phyloP scores from a whole-genome alignment of 345 rosid genomes.

The Hibiscus syriacus region DNA sequence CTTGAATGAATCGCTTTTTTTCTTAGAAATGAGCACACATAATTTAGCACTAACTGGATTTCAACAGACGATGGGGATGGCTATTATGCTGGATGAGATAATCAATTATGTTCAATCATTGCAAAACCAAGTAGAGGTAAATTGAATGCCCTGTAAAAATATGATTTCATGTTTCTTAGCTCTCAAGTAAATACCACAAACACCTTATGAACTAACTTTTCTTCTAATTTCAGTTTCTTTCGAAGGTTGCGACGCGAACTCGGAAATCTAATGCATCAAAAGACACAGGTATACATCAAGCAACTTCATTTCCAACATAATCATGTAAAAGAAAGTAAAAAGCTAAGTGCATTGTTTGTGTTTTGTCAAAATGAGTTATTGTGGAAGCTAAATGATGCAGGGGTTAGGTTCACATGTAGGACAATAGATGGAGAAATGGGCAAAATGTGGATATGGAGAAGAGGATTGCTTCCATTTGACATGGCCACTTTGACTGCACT shows the following conservation, averaged over 20 bases:
- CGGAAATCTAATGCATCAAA: not conserved
- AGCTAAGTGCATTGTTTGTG: not conserved
- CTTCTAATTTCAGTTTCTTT: slow-evolving; percentile 32
- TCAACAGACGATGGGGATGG: slow-evolving; percentile 53
- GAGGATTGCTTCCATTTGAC: slow-evolving; percentile 21
- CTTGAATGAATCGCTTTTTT: no score
- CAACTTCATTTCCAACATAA: not conserved
- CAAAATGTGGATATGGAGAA: slow-evolving; percentile 30
- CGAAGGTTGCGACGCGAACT: slow-evolving; percentile 26
- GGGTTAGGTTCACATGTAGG: slow-evolving; percentile 34
- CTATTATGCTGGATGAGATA: slow-evolving; percentile 59
- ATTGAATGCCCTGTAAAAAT: not conserved
- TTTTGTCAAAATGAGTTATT: not conserved
- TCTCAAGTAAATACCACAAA: not conserved
- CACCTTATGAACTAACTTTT: slow-evolving; percentile 6
- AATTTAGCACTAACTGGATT: no score
- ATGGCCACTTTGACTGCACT: no score
- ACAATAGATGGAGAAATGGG: slow-evolving; percentile 28
- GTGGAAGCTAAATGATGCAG: slow-evolving; percentile 26
- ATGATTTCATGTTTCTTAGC: not conserved
- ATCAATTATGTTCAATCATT: slow-evolving; percentile 61
- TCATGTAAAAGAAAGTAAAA: not conserved
- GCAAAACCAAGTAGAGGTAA: slow-evolving; percentile 64
- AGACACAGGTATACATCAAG: slow-evolving; percentile 20
- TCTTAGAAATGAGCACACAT: no score